Evolutionary conservation across 306 rosid genomes (phyloP).

Genomic region (Urtica urens): DNA sequence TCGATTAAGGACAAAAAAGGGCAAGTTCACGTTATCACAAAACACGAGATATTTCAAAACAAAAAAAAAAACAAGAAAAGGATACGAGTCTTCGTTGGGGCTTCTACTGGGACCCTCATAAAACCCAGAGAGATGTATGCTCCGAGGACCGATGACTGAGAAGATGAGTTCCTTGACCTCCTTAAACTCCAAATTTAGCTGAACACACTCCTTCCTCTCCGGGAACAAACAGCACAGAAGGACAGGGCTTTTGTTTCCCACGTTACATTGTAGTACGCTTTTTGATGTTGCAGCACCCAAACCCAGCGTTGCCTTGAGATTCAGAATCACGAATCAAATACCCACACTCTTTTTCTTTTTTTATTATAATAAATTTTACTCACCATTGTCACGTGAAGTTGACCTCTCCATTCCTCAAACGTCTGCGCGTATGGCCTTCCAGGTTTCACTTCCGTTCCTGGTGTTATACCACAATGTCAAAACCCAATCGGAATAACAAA

Average conservation of each 20-base stretch:
- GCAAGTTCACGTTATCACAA: background rate
- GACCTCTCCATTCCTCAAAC: slow-evolving; percentile 42
- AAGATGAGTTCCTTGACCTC: slow-evolving; percentile 67
- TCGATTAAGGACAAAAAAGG: background rate
- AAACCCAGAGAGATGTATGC: slow-evolving; percentile 75
- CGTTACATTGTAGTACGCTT: slow-evolving; percentile 81
- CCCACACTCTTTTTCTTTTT: background rate
- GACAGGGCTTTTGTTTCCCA: slow-evolving; percentile 70
- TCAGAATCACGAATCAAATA: slow-evolving; percentile 32
- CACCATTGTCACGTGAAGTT: slow-evolving; percentile 85
- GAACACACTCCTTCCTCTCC: slow-evolving; percentile 56
- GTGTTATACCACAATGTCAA: background rate
- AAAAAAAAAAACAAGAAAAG: slow-evolving; percentile 10
- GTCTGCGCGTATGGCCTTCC: slow-evolving; percentile 62
- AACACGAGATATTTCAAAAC: background rate
- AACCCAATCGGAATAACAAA: background rate
- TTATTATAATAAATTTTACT: background rate
- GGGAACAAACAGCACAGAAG: slow-evolving; percentile 70
- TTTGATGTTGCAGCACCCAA: slow-evolving; percentile 40
- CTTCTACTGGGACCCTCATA: slow-evolving; percentile 15
- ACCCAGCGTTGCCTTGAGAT: slow-evolving; percentile 61
- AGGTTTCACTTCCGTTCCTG: slow-evolving; percentile 79
- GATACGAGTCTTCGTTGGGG: slow-evolving; percentile 52
- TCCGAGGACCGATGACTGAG: slow-evolving; percentile 79
- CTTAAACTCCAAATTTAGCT: slow-evolving; percentile 66